Conservation (phyloP, 306 rosid species). For the Parietaria judaica region DNA sequence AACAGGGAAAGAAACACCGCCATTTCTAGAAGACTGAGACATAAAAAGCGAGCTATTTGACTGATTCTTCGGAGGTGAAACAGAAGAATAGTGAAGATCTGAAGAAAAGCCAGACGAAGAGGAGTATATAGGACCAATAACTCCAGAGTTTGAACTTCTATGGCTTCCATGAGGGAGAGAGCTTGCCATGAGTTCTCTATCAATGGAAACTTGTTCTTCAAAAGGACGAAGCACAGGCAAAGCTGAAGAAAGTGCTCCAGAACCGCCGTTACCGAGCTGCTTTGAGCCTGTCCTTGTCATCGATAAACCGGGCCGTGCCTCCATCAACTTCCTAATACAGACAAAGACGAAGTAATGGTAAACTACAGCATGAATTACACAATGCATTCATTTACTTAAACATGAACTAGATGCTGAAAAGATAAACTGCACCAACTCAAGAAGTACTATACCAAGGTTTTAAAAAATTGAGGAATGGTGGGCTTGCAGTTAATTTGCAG, state of each 20-base stretch:
- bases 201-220: constrained; percentile 51
- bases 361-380: not conserved
- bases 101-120: constrained; percentile 77
- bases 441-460: constrained; percentile 1
- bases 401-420: constrained; percentile 11
- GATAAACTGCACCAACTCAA: constrained; percentile 37
- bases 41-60: constrained; percentile 48
- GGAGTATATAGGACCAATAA: constrained; percentile 77
- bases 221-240: constrained; percentile 50
- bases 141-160: constrained; percentile 51
- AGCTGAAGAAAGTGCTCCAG: constrained; percentile 55
- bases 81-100: constrained; percentile 74
- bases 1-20: constrained; percentile 36
- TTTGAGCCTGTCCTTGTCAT: constrained; percentile 54
- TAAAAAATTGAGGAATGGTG: too few relatives aligned
- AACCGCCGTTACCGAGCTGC: constrained; percentile 51
- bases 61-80: constrained; percentile 51
- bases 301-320: constrained; percentile 63
- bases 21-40: constrained; percentile 42
- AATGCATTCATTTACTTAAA: not conserved
- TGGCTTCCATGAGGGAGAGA: constrained; percentile 47
- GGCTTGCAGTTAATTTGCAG: too few relatives aligned
- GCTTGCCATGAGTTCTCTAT: constrained; percentile 45
- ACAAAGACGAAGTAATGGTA: constrained; percentile 18
- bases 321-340: constrained; percentile 52